Evolutionary conservation across 2,329 filamentous ascomycete species (phyloP), one percentile per base, ranked within the genome.

Genomic region (Curvularia lunata): DNA sequence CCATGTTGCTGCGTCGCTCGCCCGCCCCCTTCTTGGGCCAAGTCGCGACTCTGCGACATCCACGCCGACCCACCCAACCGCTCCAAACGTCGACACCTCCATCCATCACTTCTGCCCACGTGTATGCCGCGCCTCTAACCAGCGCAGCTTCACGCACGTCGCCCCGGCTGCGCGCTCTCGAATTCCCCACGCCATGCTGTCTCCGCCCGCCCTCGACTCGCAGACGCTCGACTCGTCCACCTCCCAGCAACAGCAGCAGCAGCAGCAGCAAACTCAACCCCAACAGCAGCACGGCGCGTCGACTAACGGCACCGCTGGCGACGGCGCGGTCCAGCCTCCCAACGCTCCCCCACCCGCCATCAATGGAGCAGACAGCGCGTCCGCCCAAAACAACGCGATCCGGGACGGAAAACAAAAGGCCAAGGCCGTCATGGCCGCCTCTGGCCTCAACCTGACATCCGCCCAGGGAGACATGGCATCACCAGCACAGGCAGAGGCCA

Each of bases 321-420:
- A 74, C 40, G 69, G 69, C 54, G 72, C 74, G 34, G 72, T 73
- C 61, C 74, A 76, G 55, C 70, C 67, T 49, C 68, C 71, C 61
- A 63, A 71, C 58, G 66, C 64, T 53, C 62, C 64, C 51, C 62
- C 70, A 25, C 48, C 68, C 40, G 56, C 53, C 56, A 62, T 64
- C 58, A 66, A 73, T 64, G 67, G 68, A 54, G 58, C 62, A 49
- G 66, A 67, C 48, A 55, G 63, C 61, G 62, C 74, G 62, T 63
- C 68, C 38, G 64, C 65, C 50, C 73, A 74, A 32, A 72, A 69
- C 65, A 80, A 83, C 74, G 73, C 78, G 52, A 85, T 87, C 54
- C 79, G 80, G 52, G 84, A 86, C 72, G 83, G 83, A 52, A 88
- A 88, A 68, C 82, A 86, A 68, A 85, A 83, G 71, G 84, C 85